Base-by-base conservation (phyloP, 176 grass and related monocot species). In the Aegilops bicornis region DNA sequence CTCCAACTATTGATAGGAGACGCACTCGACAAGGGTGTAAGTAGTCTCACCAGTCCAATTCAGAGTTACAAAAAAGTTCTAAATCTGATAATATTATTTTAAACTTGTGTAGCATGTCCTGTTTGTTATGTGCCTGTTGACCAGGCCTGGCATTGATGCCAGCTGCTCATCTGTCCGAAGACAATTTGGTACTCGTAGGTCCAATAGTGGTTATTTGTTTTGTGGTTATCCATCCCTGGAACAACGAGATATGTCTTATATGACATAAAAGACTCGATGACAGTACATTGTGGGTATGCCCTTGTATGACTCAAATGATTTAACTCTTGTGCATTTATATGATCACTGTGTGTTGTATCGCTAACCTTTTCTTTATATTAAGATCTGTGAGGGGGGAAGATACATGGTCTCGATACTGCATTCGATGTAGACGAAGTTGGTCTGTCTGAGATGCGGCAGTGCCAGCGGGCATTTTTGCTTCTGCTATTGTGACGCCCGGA, bases 11-110 rank as follows among this genome's bases (percentile, higher is more conserved):
- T 60, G 88, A 95, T 85, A 90, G 85, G 75, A 99, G 91, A 83
- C 92, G 89, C 82, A 99, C 87, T 89, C 94, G 92, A 67, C 94
- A 94, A 83, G 90, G 97, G 8, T 89, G 97, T 99, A 91, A 94
- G 97, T 91, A 39, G 79, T 66, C 71, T 90, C 17, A 67, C 19
- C 77, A 40, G 63, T 84, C 59, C 58, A 88, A 10, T 59, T 82
- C 13, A 85, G 29, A 69, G 64, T 67, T 61, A 39, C 24, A 47
- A 37, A 47, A 20, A 59, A 31, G 3, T 59, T 73, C 8, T 84
- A 37, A 66, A 69, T 83, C 42, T 82, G 50, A 88, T 85, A 79
- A 80, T 70, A 86, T 56, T 86, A 70, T 82, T 78, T 86, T 89
- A 74, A 79, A 69, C 24, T 80, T 93, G 40, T 78, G 80, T 82